These are phyloP conservation scores for Pisolithus albus DNA, from an alignment of 768 basidiomycete genomes.

Conservation along the genomic window DNA sequence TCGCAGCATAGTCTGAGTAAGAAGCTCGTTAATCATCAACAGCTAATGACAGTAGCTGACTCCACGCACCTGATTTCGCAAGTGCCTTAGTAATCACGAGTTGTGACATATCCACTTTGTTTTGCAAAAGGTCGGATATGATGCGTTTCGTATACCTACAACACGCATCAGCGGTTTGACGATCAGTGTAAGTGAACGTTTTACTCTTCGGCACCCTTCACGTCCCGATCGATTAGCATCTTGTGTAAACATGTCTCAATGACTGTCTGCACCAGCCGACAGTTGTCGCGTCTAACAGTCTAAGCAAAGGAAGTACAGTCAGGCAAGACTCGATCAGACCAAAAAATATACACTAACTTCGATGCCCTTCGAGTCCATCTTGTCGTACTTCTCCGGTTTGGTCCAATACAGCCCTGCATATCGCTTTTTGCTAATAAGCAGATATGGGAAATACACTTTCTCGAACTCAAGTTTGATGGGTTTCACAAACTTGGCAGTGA, in stretches of 20 bases:
- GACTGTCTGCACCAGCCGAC: conserved; percentile 95
- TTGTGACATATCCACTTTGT: conserved; percentile 98
- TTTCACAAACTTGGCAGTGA: conserved; percentile 84
- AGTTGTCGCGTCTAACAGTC: conserved; percentile 98
- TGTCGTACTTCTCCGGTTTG: conserved; percentile 88
- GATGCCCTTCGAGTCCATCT: conserved; percentile 99
- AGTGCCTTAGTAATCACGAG: conserved; percentile 98
- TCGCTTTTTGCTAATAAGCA: conserved; percentile 97
- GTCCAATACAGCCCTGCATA: conserved; percentile 99
- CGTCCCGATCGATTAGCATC: conserved; percentile 93
- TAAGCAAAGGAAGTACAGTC: conserved; percentile 25
- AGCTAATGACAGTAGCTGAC: background rate
- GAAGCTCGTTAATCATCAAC: background rate
- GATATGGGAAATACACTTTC: conserved; percentile 97
- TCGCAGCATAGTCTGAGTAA: conserved; percentile 75
- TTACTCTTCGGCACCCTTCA: conserved; percentile 88
- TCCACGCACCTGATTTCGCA: conserved; percentile 64
- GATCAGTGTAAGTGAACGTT: background rate
- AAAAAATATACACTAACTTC: conserved; percentile 51
- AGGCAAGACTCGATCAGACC: background rate
- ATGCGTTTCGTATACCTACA: conserved; percentile 85
- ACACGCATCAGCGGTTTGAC: conserved; percentile 12
- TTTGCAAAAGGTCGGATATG: conserved; percentile 91
- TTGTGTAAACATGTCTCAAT: conserved; percentile 98
- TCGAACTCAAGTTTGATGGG: conserved; percentile 99